Evolutionary conservation across 192 early-diverging fungal species (phyloP), one percentile per base, ranked within the genome.

Genomic region (Cladochytrium replicatum): DNA sequence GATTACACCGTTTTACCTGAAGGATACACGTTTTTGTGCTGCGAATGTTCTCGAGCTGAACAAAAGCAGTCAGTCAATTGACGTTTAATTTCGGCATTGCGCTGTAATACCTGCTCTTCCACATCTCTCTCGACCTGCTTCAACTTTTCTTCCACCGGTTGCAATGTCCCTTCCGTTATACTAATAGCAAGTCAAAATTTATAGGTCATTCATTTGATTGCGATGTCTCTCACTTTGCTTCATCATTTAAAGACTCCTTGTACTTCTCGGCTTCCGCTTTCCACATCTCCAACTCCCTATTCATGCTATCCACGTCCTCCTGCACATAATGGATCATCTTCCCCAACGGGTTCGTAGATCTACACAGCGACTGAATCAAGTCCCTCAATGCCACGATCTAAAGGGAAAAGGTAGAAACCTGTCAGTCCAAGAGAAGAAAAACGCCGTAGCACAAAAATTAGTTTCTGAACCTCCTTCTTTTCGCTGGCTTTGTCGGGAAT

Each of bases 251-350:
- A 48, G 46, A 32, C 46, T 34, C 21, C 28, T 31, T 41, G 28
- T 64, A 71, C 45, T 66, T 68, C 29, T 52, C 44, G 29, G 29
- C 26, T 55, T 79, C 77, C 21, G 26, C 39, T 43, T 55, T 45
- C 77, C 77, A 79, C 28, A 55, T 21, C 26, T 74, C 74, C 4
- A 77, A 50, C 50, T 79, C 77, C 46, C 66, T 63, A 32, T 68
- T 74, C 77, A 79, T 79, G 32, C 64, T 61, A 45, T 79, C 77
- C 31, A 77, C 63, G 43, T 79, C 77, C 47, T 79, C 77, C 28
- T 76, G 73, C 58, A 76, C 55, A 52, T 77, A 76, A 34, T 79
- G 73, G 54, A 79, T 57, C 2, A 69, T 73, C 42, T 71, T 74
- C 25, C 68, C 70, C 13, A 79, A 63, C 26, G 77, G 77, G 48